phyloP scores from a whole-genome alignment of 2,329 filamentous ascomycete species.

The Exophiala viscosa region DNA sequence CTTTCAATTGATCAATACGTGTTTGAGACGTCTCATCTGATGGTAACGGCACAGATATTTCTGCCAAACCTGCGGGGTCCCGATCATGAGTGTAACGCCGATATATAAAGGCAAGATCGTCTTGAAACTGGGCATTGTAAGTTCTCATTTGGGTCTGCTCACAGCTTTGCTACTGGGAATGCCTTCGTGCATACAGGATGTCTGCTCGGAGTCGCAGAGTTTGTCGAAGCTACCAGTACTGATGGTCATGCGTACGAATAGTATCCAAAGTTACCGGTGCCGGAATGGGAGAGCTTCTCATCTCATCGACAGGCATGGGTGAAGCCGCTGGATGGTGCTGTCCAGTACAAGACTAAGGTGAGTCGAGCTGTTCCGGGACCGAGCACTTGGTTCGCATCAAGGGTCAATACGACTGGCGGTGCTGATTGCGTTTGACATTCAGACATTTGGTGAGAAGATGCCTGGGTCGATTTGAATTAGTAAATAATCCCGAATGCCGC shows the following conservation, averaged over 20 bases:
- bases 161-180: background rate
- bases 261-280: conserved; percentile 22
- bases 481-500: background rate
- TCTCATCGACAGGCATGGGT: conserved; percentile 21
- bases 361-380: background rate
- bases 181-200: background rate
- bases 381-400: background rate
- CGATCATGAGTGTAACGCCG: conserved; percentile 45
- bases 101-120: conserved; percentile 42
- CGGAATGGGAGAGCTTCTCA: conserved; percentile 27
- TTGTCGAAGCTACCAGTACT: background rate
- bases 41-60: conserved; percentile 37
- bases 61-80: conserved; percentile 47
- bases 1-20: background rate
- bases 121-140: conserved; percentile 48
- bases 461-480: conserved; percentile 13
- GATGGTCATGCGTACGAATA: background rate
- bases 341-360: conserved; percentile 26
- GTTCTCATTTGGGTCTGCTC: background rate
- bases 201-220: background rate
- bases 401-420: background rate
- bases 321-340: conserved; percentile 16
- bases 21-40: background rate
- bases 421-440: background rate
- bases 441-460: conserved; percentile 18